Conservation (phyloP, 768 basidiomycete species). For the Albatrellus ellisii region DNA sequence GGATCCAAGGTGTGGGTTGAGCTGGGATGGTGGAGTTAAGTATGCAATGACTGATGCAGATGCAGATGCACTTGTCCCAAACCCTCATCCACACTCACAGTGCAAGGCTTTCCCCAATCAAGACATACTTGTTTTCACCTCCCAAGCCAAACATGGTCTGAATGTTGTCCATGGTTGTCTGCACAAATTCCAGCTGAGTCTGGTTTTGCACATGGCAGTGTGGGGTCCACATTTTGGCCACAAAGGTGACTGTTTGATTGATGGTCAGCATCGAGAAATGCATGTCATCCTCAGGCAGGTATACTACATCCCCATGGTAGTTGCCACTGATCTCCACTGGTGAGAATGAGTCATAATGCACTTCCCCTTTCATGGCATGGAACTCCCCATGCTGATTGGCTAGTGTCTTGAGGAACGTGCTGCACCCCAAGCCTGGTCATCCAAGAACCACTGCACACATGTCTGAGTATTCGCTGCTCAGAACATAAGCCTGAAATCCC, state of each 20-base stretch:
- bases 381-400: conserved; percentile 66
- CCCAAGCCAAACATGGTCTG: too few relatives aligned
- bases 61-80: conserved; percentile 70
- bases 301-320: conserved; percentile 47
- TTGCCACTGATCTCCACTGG: conserved; percentile 51
- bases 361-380: conserved; percentile 53
- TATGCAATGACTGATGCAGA: too few relatives aligned
- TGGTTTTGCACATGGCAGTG: conserved; percentile 35
- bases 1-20: too few relatives aligned
- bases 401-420: conserved; percentile 70
- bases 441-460: conserved; percentile 58
- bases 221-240: conserved; percentile 56
- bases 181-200: too few relatives aligned
- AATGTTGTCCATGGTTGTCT: too few relatives aligned
- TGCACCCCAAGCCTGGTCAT: conserved; percentile 76
- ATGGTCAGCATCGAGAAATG: conserved; percentile 81
- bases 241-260: conserved; percentile 59
- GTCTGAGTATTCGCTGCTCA: background rate
- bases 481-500: conserved; percentile 19
- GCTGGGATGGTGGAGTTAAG: background rate
- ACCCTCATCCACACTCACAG: conserved; percentile 48
- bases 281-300: conserved; percentile 75
- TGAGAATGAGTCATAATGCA: conserved; percentile 65
- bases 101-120: conserved; percentile 57
- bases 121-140: conserved; percentile 69